A percentile compares a stretch with the other conserved stretches of the same genome.
phyloP scores from a whole-genome alignment of 129 eudicot genomes.

The Flaveria bidentis region DNA sequence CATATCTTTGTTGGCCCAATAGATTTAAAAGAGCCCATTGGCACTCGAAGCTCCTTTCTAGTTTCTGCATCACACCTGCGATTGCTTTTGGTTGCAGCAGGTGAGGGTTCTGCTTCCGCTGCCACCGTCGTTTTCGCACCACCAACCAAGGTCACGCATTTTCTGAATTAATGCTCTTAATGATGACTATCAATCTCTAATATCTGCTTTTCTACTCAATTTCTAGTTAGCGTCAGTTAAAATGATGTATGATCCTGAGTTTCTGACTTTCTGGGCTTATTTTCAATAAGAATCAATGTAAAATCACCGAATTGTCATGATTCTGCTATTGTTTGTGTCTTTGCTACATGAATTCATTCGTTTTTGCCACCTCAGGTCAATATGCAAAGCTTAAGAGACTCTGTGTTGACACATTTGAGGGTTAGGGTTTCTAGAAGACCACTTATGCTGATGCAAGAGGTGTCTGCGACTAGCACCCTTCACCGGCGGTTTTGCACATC shows the following conservation, averaged over 20 bases:
- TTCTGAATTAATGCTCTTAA: neutral
- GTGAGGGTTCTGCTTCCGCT: constrained; percentile 20
- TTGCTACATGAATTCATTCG: constrained; percentile 15
- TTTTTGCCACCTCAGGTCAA: constrained; percentile 3
- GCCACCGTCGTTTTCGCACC: constrained; percentile 10
- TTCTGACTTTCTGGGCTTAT: neutral
- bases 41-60: neutral
- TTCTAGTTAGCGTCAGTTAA: neutral
- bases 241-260: neutral
- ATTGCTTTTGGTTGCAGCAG: neutral
- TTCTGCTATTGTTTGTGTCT: constrained; percentile 12
- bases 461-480: constrained; percentile 19
- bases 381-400: constrained; percentile 65
- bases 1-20: neutral
- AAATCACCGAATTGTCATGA: neutral
- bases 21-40: constrained; percentile 1
- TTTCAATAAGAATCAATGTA: neutral
- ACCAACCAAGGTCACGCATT: neutral
- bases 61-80: neutral
- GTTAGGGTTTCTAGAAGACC: constrained; percentile 37
- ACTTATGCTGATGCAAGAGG: constrained; percentile 10
- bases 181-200: neutral
- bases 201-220: neutral
- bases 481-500: constrained; percentile 48
- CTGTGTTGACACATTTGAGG: constrained; percentile 53